Base-by-base conservation (phyloP, 2,329 filamentous ascomycete species). In the Alternaria arborescens region DNA sequence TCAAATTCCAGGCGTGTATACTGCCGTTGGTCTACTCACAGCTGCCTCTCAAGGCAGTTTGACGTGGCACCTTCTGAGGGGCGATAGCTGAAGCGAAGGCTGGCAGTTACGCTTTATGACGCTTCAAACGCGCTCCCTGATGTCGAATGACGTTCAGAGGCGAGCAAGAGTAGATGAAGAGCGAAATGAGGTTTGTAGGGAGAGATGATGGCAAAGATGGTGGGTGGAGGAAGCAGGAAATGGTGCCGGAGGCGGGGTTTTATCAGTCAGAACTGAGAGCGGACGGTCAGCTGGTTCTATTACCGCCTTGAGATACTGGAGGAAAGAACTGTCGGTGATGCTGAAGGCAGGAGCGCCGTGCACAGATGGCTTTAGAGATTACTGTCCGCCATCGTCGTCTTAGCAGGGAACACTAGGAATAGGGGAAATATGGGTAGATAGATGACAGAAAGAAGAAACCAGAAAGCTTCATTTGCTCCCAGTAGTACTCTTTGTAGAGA, bases 281-380 rank as follows among this genome's bases (percentile, higher is more conserved):
- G 62, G 64, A 61, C 50, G 55, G 52, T 62, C 65, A 64, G 57
- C 54, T 70, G 68, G 62, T 52, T 62, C 54, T 54, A 57, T 43
- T 54, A 55, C 44, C 55, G 57, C 48, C 40, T 61, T 54, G 36
- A 56, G 38, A 41, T 30, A 52, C 47, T 52, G 55, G 40, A 52
- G 55, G 50, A 52, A 48, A 66, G 61, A 64, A 64, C 64, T 36
- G 58, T 65, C 53, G 68, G 52, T 54, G 60, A 55, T 58, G 46
- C 65, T 50, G 32, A 50, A 48, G 62, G 66, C 60, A 66, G 64
- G 64, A 65, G 61, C 69, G 55, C 63, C 62, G 56, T 60, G 62
- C 66, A 61, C 55, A 53, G 59, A 55, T 52, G 59, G 58, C 52
- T 69, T 62, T 67, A 68, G 63, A 66, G 68, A 75, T 75, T 75